A percentile compares a stretch with the other conserved stretches of the same genome.
phyloP scores from a whole-genome alignment of 148 eudicot genomes.

The Dysphania ambrosioides region DNA sequence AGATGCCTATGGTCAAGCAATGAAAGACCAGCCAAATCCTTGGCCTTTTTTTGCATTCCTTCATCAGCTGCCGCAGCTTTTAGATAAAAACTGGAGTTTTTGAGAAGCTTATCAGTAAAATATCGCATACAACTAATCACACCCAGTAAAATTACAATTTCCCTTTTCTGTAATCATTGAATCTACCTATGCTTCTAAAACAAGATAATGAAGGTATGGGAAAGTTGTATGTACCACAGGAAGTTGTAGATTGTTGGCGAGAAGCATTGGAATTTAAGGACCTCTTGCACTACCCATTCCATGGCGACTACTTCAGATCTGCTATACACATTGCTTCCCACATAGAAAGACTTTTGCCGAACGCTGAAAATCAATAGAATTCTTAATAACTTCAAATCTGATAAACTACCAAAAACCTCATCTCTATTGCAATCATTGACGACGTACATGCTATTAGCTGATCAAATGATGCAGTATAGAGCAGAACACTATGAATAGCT shows the following conservation, averaged over 20 bases:
- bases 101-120: not conserved
- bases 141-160: not conserved
- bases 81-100: slow-evolving; percentile 73
- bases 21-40: slow-evolving; percentile 59
- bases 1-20: slow-evolving; percentile 71
- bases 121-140: too few relatives aligned
- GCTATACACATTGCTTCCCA: slow-evolving; percentile 56
- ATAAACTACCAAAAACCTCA: not conserved
- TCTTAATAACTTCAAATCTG: not conserved
- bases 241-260: slow-evolving; percentile 82
- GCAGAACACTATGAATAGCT: not conserved
- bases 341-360: slow-evolving; percentile 46
- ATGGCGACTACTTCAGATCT: slow-evolving; percentile 91
- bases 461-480: not conserved
- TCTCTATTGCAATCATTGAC: not conserved
- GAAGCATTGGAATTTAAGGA: slow-evolving; percentile 77
- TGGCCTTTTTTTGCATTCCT: slow-evolving; percentile 53
- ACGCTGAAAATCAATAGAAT: slow-evolving; percentile 45
- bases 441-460: not conserved
- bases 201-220: not conserved
- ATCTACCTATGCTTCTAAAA: not conserved
- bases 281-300: slow-evolving; percentile 97
- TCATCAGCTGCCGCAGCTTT: slow-evolving; percentile 76
- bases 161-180: not conserved
- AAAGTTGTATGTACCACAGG: slow-evolving; percentile 51